phyloP scores from a whole-genome alignment of 495 filamentous ascomycete genomes.

The Neurospora terricola region DNA sequence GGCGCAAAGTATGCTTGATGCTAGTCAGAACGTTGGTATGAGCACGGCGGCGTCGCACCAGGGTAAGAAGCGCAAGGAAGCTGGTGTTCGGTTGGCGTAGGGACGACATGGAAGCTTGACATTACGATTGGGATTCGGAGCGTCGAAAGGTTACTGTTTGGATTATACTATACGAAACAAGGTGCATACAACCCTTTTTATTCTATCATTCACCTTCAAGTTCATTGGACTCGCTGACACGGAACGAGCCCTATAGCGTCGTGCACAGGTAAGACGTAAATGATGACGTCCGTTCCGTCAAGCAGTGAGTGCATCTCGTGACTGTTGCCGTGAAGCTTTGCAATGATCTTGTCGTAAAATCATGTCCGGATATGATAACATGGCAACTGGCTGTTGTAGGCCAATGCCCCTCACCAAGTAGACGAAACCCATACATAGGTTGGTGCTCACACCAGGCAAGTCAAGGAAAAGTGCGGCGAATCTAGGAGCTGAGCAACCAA shows the following conservation, averaged over 20 bases:
- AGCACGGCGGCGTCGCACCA: conserved; percentile 64
- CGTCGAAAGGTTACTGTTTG: not conserved
- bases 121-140: not conserved
- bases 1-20: conserved; percentile 71
- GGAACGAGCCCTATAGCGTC: not conserved
- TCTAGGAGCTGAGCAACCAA: not conserved
- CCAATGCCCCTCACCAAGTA: too few relatives aligned
- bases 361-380: too few relatives aligned
- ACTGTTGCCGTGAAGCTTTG: too few relatives aligned
- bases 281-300: not conserved
- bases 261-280: not conserved
- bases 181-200: conserved; percentile 3
- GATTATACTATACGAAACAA: not conserved
- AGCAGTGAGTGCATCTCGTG: not conserved
- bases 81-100: conserved; percentile 75
- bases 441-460: too few relatives aligned
- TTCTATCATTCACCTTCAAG: not conserved
- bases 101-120: not conserved
- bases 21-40: conserved; percentile 74
- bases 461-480: too few relatives aligned
- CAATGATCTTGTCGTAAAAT: too few relatives aligned
- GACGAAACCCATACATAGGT: too few relatives aligned
- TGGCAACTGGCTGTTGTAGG: not conserved
- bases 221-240: conserved; percentile 1
- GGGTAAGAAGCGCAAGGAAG: conserved; percentile 76